phyloP scores from a whole-genome alignment of 768 basidiomycete genomes.

The Amanita phalloides region DNA sequence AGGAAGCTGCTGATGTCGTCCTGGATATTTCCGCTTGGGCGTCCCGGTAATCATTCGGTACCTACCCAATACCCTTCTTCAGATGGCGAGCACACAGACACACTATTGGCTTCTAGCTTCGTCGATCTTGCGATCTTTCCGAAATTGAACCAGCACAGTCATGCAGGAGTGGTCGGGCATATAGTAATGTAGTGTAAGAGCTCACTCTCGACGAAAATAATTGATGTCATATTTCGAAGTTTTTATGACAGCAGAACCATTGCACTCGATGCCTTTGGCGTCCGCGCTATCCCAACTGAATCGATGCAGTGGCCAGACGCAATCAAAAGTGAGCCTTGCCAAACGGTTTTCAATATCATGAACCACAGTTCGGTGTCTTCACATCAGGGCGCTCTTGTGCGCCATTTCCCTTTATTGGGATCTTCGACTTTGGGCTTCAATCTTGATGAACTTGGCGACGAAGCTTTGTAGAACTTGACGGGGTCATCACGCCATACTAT shows the following conservation, averaged over 20 bases:
- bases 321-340: background rate
- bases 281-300: background rate
- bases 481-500: conserved; percentile 1
- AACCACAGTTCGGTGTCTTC: background rate
- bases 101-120: background rate
- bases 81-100: background rate
- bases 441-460: background rate
- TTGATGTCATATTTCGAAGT: background rate
- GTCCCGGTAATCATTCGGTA: background rate
- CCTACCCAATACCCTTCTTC: background rate
- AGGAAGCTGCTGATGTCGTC: background rate
- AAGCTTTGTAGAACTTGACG: background rate
- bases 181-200: background rate
- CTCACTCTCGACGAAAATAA: background rate
- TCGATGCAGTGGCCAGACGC: background rate
- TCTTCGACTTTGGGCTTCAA: background rate
- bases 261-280: background rate
- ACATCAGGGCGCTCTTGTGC: background rate
- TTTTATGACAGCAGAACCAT: background rate
- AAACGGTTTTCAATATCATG: background rate
- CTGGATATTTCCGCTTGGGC: background rate
- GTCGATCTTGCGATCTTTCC: background rate
- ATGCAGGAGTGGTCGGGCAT: background rate
- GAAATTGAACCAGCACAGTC: background rate
- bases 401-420: background rate